phyloP scores from a whole-genome alignment of 23 red algal genomes.

The Gracilariopsis chorda region DNA sequence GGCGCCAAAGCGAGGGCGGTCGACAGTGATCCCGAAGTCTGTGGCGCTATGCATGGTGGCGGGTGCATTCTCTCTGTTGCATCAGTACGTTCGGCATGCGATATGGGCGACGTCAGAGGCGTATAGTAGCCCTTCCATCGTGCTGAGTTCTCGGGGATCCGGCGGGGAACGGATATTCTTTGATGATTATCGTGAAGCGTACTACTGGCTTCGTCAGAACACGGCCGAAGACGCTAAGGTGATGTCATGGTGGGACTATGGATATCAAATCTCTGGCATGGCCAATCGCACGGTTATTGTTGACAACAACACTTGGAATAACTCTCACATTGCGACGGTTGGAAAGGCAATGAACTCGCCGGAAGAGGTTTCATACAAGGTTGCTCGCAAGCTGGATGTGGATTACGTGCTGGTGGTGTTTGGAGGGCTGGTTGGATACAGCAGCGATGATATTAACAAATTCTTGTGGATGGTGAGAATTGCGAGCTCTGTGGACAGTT shows the following conservation, averaged over 20 bases:
- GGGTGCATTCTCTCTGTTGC: constrained; percentile 50
- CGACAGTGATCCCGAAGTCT: constrained; percentile 15
- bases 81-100: constrained; percentile 82
- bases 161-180: constrained; percentile 90
- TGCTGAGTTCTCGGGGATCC: constrained; percentile 50
- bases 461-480: constrained; percentile 99
- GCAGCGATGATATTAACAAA: constrained; percentile 99
- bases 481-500: constrained; percentile 84
- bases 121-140: constrained; percentile 89
- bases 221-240: constrained; percentile 86
- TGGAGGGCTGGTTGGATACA: constrained; percentile 91
- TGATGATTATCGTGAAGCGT: constrained; percentile 96
- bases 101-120: constrained; percentile 86
- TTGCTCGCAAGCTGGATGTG: constrained; percentile 92
- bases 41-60: constrained; percentile 57
- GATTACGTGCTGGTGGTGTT: constrained; percentile 99
- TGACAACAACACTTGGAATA: constrained; percentile 99
- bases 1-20: not conserved
- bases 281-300: constrained; percentile 94
- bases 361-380: constrained; percentile 84
- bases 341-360: constrained; percentile 86
- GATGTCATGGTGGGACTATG: constrained; percentile 99
- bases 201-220: constrained; percentile 99
- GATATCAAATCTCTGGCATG: constrained; percentile 99
- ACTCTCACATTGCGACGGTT: constrained; percentile 98